A percentile compares a stretch with the other conserved stretches of the same genome.
These are phyloP conservation scores for Brasenia schreberi DNA, from an alignment of 164 flowering plant genomes.

Conservation along the genomic window DNA sequence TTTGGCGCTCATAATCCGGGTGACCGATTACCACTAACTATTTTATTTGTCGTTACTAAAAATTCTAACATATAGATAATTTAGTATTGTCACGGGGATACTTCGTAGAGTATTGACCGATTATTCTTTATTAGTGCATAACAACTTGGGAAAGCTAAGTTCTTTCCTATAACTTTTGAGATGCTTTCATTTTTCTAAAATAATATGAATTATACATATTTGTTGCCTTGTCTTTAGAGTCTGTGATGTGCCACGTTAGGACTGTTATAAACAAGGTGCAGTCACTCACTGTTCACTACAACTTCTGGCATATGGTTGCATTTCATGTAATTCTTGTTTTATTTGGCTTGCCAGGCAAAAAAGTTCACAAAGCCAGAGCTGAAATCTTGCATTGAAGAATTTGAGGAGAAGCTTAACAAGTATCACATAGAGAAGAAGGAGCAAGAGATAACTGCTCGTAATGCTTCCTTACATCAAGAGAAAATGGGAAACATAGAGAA, in stretches of 20 bases:
- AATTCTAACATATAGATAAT: too few species aligned
- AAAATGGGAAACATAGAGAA: conserved; percentile 32
- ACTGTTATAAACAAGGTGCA: conserved; percentile 79
- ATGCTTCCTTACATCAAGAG: conserved; percentile 72
- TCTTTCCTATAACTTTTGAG: too few species aligned
- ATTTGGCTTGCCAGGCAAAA: conserved; percentile 39
- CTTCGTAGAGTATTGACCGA: too few species aligned
- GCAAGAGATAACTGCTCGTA: conserved; percentile 72
- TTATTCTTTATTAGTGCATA: too few species aligned
- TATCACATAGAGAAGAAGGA: conserved; percentile 76
- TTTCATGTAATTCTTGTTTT: background rate
- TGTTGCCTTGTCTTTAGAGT: conserved; percentile 37
- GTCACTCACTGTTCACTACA: background rate
- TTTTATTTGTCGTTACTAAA: too few species aligned
- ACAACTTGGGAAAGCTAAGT: too few species aligned
- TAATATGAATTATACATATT: too few species aligned
- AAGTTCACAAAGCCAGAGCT: conserved; percentile 93
- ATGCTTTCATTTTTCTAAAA: too few species aligned
- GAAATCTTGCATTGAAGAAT: conserved; percentile 74
- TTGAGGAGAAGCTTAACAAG: conserved; percentile 81
- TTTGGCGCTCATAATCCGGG: too few species aligned
- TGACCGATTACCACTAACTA: too few species aligned
- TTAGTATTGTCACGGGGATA: too few species aligned
- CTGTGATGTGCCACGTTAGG: conserved; percentile 75
- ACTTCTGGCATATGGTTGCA: background rate